Evolutionary conservation across 495 filamentous ascomycete genomes (phyloP).

Genomic region (Glonium stellatum): DNA sequence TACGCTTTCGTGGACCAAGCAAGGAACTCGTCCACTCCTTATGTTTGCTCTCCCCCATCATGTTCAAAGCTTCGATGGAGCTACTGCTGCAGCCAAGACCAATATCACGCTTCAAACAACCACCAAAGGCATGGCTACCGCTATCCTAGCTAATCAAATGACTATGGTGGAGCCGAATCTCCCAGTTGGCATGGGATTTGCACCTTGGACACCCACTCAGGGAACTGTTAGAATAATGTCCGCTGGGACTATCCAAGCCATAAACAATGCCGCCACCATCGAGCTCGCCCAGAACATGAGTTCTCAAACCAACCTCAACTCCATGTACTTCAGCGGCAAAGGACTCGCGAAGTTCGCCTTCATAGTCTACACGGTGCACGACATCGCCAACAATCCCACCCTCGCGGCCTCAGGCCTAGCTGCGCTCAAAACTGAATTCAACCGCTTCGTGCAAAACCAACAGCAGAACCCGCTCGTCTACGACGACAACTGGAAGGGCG

Average conservation of each 20-base stretch:
- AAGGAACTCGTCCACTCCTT: constrained; percentile 54
- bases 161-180: constrained; percentile 64
- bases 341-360: constrained; percentile 78
- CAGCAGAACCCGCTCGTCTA: constrained; percentile 71
- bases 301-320: constrained; percentile 63
- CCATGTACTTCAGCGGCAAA: constrained; percentile 94
- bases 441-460: constrained; percentile 62
- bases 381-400: constrained; percentile 53
- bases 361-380: constrained; percentile 58
- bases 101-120: constrained; percentile 64
- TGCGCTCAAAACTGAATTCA: constrained; percentile 66
- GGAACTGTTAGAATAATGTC: constrained; percentile 39
- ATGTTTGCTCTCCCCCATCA: constrained; percentile 94
- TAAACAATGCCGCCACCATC: constrained; percentile 49
- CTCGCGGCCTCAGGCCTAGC: constrained; percentile 53
- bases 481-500: constrained; percentile 63
- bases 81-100: constrained; percentile 48
- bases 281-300: constrained; percentile 68
- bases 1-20: constrained; percentile 59
- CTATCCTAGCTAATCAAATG: constrained; percentile 70
- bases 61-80: constrained; percentile 58
- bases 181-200: constrained; percentile 64
- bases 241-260: constrained; percentile 43
- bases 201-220: constrained; percentile 57
- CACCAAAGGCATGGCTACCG: constrained; percentile 75